These are phyloP conservation scores for Epichloe baconii DNA, from an alignment of 2,329 filamentous ascomycete genomes.

Conservation along the genomic window DNA sequence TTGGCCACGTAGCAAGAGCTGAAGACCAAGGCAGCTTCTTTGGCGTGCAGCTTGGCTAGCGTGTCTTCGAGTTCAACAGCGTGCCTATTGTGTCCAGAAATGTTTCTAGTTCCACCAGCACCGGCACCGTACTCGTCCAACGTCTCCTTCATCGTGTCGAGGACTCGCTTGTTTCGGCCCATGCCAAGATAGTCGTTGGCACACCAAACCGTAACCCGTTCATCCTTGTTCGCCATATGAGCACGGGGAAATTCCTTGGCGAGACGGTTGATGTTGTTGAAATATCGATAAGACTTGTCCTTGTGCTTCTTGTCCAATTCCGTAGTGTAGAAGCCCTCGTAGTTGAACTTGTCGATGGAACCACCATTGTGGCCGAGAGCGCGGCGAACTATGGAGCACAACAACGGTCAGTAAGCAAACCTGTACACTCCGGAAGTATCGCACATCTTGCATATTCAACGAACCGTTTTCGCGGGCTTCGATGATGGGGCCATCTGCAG, in stretches of 20 bases:
- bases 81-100: conserved; percentile 94
- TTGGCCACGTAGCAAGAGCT: conserved; percentile 98
- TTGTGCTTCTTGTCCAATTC: conserved; percentile 98
- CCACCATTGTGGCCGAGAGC: not conserved
- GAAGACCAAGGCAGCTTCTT: conserved; percentile 87
- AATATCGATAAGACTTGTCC: conserved; percentile 99
- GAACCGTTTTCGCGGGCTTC: conserved; percentile 36
- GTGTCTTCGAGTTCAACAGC: conserved; percentile 73
- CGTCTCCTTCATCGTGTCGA: conserved; percentile 88
- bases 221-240: conserved; percentile 72
- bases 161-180: conserved; percentile 78
- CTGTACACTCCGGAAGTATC: not conserved
- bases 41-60: conserved; percentile 76
- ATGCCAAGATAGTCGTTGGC: conserved; percentile 98
- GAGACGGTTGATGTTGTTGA: conserved; percentile 99
- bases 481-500: conserved; percentile 50
- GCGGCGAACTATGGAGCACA: not conserved
- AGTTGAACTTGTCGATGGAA: conserved; percentile 59
- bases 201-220: conserved; percentile 95
- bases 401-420: not conserved
- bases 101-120: conserved; percentile 91
- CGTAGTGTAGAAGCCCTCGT: conserved; percentile 73
- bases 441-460: conserved; percentile 8
- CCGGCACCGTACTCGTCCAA: conserved; percentile 90
- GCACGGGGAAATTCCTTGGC: conserved; percentile 93